Percentiles rank a stretch among this genome's conserved stretches.
Evolutionary conservation across 2,329 filamentous ascomycete genomes (phyloP).

Genomic region (Arachnomyces sp.): DNA sequence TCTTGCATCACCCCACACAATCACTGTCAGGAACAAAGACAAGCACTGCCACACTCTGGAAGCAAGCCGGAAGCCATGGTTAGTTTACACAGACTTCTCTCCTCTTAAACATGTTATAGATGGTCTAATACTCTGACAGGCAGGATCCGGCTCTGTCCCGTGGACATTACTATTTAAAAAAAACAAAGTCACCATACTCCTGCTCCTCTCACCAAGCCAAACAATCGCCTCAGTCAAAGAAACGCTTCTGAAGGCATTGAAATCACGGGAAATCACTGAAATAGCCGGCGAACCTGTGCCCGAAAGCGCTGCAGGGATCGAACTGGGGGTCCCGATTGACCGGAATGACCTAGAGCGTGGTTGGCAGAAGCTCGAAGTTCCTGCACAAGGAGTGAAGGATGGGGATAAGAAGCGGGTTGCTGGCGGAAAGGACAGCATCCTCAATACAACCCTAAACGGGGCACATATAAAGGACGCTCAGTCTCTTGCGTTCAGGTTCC

Average conservation of each 20-base stretch:
- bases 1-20: constrained; percentile 1
- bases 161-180: constrained; percentile 65
- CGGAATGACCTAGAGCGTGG: constrained; percentile 41
- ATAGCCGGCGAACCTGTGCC: constrained; percentile 33
- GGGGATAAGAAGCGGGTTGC: constrained; percentile 19
- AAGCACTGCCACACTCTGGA: not conserved
- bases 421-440: constrained; percentile 21
- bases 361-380: constrained; percentile 37
- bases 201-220: constrained; percentile 54
- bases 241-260: constrained; percentile 51
- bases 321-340: constrained; percentile 42
- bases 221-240: constrained; percentile 50
- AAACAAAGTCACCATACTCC: constrained; percentile 60
- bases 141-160: constrained; percentile 29
- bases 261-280: constrained; percentile 33
- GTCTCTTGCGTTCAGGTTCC: constrained; percentile 32
- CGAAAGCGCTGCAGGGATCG: constrained; percentile 32
- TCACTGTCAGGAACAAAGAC: not conserved
- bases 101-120: not conserved
- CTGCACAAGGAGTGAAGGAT: constrained; percentile 19
- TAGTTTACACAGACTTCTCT: constrained; percentile 4
- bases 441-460: constrained; percentile 24
- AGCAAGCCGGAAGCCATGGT: constrained; percentile 7
- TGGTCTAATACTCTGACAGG: not conserved
- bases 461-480: constrained; percentile 32